Base-by-base conservation (phyloP, 139 green algal species). In the Closterium sp. region DNA sequence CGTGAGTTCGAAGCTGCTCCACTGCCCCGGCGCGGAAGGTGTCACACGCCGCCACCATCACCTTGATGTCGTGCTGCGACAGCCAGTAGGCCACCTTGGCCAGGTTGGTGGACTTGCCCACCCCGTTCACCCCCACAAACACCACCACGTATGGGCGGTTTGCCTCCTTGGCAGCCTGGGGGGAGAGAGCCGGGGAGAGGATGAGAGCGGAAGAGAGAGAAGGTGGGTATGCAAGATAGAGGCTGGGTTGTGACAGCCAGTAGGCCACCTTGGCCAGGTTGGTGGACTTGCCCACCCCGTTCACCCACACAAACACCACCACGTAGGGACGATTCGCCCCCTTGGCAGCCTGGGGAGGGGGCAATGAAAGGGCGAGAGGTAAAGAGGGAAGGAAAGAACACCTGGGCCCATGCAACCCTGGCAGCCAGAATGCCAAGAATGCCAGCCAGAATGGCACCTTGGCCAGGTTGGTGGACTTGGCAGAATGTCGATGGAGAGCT, bases 91-190 rank as follows among this genome's bases (percentile, higher is more conserved):
- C 97, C 84, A 99, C 97, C 96, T 99, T 99, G 90, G 98, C 97
- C 62, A 99, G 97, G 95, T 99, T 99, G 90, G 98, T 99, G 73
- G 95, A 97, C 96, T 99, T 99, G 91, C 98, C 98, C 31, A 99
- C 98, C 24, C 98, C 98, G 94, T 99, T 99, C n/a, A 99, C 98
- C 29, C 98, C 98, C 42, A 99, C 97, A 91, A 99, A 99, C 9
- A 99, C 97, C 28, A 99, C 98, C 19, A 97, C 96, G 94, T 99
- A 99, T 9, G 98, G 98, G 70, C 96, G 96, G 88, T 97, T 97
- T 31, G 92, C 90, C 62, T 95, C 91, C 94, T 97, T 94, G 31
- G 89, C 88, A 42, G 88, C 95, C 34, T 79, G 62, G 0, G 2
- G 38, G 7, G 7, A 50, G 4, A 50, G 3, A 50, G 38, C 3